These are phyloP conservation scores for Astragalus glycyphyllos DNA, from an alignment of 306 rosid species.

Conservation along the genomic window DNA sequence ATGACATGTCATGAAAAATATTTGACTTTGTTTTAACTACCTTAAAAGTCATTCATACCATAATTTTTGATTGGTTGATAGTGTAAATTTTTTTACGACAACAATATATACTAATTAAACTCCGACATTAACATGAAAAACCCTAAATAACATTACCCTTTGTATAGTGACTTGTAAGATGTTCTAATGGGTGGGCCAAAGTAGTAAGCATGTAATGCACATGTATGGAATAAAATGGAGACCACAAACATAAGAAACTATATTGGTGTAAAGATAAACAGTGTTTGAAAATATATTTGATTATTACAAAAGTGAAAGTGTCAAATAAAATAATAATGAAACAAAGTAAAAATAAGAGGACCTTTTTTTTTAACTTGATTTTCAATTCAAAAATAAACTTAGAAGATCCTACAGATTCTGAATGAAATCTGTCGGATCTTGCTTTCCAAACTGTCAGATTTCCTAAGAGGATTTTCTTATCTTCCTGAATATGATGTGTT, in stretches of 20 bases:
- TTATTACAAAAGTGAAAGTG: slow-evolving; percentile 35
- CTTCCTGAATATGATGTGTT: slow-evolving; percentile 47
- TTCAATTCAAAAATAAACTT: slow-evolving; percentile 66
- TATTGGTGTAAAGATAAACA: background rate
- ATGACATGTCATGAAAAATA: too few relatives aligned
- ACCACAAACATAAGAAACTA: background rate
- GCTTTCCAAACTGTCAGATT: slow-evolving; percentile 87
- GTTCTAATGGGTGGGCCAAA: slow-evolving; percentile 10
- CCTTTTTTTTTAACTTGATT: slow-evolving; percentile 59
- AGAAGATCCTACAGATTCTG: slow-evolving; percentile 71
- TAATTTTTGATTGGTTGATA: too few relatives aligned
- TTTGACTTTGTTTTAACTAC: too few relatives aligned
- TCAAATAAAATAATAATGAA: slow-evolving; percentile 36
- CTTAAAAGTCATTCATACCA: too few relatives aligned
- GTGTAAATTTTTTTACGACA: too few relatives aligned
- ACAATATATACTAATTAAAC: too few relatives aligned
- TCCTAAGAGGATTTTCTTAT: slow-evolving; percentile 54
- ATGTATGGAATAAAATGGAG: slow-evolving; percentile 45
- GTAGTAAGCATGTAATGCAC: slow-evolving; percentile 41
- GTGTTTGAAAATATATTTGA: too few relatives aligned
- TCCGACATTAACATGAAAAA: background rate
- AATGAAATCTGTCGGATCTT: slow-evolving; percentile 77
- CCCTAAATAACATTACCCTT: background rate
- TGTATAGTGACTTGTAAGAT: background rate
- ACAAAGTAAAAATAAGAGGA: slow-evolving; percentile 37